Base-by-base conservation (phyloP, 306 rosid species). In the Potentilla sterilis region DNA sequence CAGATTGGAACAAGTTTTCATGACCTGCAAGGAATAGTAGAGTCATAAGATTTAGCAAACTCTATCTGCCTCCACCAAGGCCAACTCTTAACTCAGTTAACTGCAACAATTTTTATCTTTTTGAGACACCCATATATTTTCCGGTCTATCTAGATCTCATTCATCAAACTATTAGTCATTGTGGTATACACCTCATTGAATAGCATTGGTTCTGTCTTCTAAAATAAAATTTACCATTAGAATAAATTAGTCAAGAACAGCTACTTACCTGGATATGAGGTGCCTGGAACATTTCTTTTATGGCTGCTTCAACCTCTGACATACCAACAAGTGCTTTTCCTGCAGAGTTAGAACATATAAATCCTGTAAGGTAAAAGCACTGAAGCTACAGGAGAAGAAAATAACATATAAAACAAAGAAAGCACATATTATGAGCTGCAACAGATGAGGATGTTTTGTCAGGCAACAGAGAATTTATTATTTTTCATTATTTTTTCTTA, bases 231-330 rank as follows among this genome's bases (percentile, higher is more conserved):
- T 22, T 47, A 59, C 13, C 69, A 61, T 44, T 67, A 44, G 41
- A 44, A 54, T 22, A 57, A 74, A 38, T 43, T 72, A 69, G 71
- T 44, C 54, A 62, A 62, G 35, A 69, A 57, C 21, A 78, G 76
- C 70, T 15, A 83, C 94, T 81, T 80, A 87, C 98, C 84, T 94
- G 98, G 81, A 94, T 90, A 90, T 94, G 98, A 77, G 98, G 98
- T 71, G 98, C 96, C 86, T 92, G 91, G 82, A 92, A 92, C 98
- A 92, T 95, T 82, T 95, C 97, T 79, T 92, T 97, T 77, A 92
- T 92, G 77, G 98, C 98, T 81, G 89, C 88, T 80, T 92, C 96
- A 52, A 95, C 89, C 47, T 95, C 96, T 49, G 80, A 79, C 92
- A 90, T 90, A 59, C 89, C 83, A 65, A 95, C 93, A 80, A 82